Evolutionary conservation across 768 basidiomycete species (phyloP), one percentile per base, ranked within the genome.

Genomic region (Agrocybe praecox): DNA sequence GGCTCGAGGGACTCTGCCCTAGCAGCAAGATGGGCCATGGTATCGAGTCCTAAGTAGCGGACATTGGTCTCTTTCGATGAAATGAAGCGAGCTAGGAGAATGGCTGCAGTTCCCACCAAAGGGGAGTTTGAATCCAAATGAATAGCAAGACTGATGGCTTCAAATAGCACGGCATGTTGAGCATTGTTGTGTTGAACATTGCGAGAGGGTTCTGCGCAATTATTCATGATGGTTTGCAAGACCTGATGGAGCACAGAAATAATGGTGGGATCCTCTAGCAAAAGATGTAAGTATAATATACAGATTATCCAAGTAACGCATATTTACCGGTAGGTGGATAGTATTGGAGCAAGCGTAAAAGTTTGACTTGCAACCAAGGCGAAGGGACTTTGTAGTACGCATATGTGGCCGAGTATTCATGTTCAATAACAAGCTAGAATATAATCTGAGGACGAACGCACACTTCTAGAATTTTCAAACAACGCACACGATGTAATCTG

Each of bases 131-230:
- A 87, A 72, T 98, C 95, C 59, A 98, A 71, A 72, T 99, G 97
- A 61, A 99, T 98, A 14, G 95, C 95, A 43, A 98, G 86, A 59
- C 93, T 81, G 66, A 99, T 99, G 19, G 96, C 96, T 74, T 99
- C 97, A 65, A 98, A 99, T 14, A 99, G 82, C n/a, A 99, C 87
- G 1, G 97, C 92, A 67, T 98, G 94, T 67, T 97, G 96, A 10
- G 96, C 97, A 65, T 99, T 99, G 71, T 96, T 98, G 67, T 99
- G 97, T 69, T 99, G 97, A 12, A 98, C 92, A 63, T 98, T 98
- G 61, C 92, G 82, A 11, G 94, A 89, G 9, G 90, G 90, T 66
- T 97, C 96, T 9, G 93, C 89, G 65, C 90, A 87, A 65, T 89
- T 95, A 64, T 89, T 90, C 85, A 98, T 94, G 68, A 94, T 87